Conservation (phyloP, 202 grass and related monocot genomes). For the Saccharum hybrid region DNA sequence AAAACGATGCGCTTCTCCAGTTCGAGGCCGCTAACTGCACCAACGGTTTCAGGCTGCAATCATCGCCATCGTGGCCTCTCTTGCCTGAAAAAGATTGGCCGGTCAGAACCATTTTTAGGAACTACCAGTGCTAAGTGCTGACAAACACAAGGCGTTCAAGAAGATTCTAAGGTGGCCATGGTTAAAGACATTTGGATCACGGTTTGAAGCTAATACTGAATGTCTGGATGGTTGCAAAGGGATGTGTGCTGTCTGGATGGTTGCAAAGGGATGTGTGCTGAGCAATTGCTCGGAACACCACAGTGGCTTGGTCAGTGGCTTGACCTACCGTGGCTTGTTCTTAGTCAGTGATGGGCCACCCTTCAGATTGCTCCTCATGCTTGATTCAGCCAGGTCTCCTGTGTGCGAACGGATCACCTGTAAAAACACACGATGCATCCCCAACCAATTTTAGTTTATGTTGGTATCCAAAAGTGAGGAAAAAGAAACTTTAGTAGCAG, state of each 20-base stretch:
- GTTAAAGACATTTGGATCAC: neutral
- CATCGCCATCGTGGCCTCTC: constrained; percentile 56
- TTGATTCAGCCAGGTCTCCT: constrained; percentile 8
- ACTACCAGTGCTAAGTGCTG: neutral
- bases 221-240: too few species aligned
- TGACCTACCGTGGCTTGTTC: constrained; percentile 52
- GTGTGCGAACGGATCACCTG: constrained; percentile 13
- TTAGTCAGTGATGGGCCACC: constrained; percentile 29
- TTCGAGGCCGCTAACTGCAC: neutral
- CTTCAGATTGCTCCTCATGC: constrained; percentile 25
- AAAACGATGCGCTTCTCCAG: neutral
- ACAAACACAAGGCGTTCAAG: neutral
- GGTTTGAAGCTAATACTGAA: too few species aligned
- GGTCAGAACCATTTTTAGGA: neutral
- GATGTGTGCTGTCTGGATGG: too few species aligned
- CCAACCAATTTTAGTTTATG: constrained; percentile 21
- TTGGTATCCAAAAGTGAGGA: neutral
- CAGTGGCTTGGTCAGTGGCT: neutral
- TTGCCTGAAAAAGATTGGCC: constrained; percentile 35
- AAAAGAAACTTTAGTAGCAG: neutral
- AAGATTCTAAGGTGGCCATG: neutral
- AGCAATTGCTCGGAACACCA: too few species aligned
- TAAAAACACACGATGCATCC: constrained; percentile 11
- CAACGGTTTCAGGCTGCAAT: neutral
- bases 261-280: neutral